Percentiles rank a stretch among this genome's conserved stretches.
Evolutionary conservation across 1,139 yeast species (phyloP).

Genomic region (Zhuliangozyma blackwelliae): DNA sequence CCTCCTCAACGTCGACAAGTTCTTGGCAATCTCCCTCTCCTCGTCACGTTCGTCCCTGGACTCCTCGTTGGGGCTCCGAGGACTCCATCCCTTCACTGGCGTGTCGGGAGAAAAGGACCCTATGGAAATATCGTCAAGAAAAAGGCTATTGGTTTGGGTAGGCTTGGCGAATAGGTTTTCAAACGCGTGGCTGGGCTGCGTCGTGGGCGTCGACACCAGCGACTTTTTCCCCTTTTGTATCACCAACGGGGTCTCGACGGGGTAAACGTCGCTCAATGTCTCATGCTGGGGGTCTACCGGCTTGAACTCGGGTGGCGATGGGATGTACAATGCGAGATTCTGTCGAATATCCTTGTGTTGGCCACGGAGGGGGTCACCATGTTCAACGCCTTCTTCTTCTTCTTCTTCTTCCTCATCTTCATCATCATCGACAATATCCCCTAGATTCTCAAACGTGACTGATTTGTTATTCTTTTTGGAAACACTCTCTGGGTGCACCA

Average conservation of each 20-base stretch:
- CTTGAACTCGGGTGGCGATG: conserved; percentile 5
- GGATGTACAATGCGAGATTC: conserved; percentile 7
- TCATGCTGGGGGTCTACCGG: conserved; percentile 30
- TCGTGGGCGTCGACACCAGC: conserved; percentile 1
- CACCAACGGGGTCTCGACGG: conserved; percentile 35
- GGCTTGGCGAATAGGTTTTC: conserved; percentile 7
- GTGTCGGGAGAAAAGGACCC: conserved; percentile 38
- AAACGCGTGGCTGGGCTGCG: conserved; percentile 3
- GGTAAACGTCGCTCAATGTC: conserved; percentile 41
- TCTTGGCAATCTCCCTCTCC: conserved; percentile 3
- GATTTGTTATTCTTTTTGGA: conserved; percentile 20
- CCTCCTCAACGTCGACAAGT: conserved; percentile 21
- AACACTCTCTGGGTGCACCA: background rate
- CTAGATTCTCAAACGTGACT: conserved; percentile 39
- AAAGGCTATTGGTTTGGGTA: background rate
- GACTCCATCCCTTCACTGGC: conserved; percentile 12
- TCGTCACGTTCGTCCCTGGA: conserved; percentile 3
- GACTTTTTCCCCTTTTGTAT: conserved; percentile 23
- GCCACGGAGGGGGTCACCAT: background rate
- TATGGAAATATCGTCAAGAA: conserved; percentile 21
- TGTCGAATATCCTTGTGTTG: conserved; percentile 5
- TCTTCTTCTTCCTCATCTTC: conserved; percentile 10
- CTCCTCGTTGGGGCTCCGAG: conserved; percentile 1
- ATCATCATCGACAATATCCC: conserved; percentile 24
- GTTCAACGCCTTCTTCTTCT: background rate